These are phyloP conservation scores for Penicillium nordicum DNA, from an alignment of 2,329 filamentous ascomycete species.

Conservation along the genomic window DNA sequence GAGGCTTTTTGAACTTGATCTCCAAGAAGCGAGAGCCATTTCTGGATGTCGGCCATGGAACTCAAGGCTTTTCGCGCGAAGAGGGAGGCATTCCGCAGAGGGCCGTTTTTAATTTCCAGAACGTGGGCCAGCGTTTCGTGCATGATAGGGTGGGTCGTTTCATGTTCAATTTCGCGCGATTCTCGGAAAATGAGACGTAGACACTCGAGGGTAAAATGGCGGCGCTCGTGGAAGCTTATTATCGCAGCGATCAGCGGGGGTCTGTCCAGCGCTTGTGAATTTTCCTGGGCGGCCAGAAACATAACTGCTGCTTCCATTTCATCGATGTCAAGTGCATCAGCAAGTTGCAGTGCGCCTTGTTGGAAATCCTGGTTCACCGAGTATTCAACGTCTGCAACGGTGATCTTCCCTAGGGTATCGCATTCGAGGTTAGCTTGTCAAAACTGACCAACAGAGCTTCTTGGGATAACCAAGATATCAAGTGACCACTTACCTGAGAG, in stretches of 20 bases:
- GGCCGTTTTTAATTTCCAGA: constrained; percentile 53
- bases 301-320: constrained; percentile 79
- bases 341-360: constrained; percentile 73
- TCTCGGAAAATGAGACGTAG: constrained; percentile 75
- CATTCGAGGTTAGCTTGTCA: constrained; percentile 16
- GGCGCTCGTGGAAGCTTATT: constrained; percentile 82
- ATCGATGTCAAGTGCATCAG: constrained; percentile 85
- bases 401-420: constrained; percentile 64
- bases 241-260: constrained; percentile 74
- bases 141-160: constrained; percentile 53
- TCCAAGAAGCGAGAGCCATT: constrained; percentile 69
- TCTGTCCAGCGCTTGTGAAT: constrained; percentile 66
- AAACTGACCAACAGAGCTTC: not conserved
- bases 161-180: constrained; percentile 59
- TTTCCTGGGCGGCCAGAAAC: constrained; percentile 69
- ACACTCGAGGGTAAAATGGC: constrained; percentile 78
- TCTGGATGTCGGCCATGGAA: constrained; percentile 72
- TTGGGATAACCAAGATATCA: not conserved
- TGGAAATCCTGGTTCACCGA: constrained; percentile 83
- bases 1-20: constrained; percentile 74
- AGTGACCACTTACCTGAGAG: constrained; percentile 56
- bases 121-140: constrained; percentile 57
- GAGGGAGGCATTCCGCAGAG: constrained; percentile 52
- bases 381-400: constrained; percentile 69
- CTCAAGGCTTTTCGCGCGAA: constrained; percentile 73